Evolutionary conservation across 2,329 filamentous ascomycete species (phyloP).

Genomic region (Leptosphaerulina australis): DNA sequence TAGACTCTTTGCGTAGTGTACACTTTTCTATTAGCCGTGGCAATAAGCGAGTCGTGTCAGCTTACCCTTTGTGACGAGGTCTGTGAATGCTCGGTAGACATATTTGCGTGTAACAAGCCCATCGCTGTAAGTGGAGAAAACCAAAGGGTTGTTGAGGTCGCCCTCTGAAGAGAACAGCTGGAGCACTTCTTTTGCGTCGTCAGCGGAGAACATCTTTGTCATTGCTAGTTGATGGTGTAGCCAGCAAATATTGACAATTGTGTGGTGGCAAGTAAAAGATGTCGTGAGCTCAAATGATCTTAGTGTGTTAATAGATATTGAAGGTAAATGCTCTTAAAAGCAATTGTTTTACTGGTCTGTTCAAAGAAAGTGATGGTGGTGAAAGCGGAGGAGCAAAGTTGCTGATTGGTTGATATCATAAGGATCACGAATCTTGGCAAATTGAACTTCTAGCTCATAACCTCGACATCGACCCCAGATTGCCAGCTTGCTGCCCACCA

Average conservation of each 20-base stretch:
- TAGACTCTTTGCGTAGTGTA: slow-evolving; percentile 23
- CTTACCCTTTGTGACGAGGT: slow-evolving; percentile 25
- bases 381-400: slow-evolving; percentile 7
- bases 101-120: slow-evolving; percentile 36
- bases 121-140: slow-evolving; percentile 31
- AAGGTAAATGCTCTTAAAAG: too few species aligned
- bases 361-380: neutral
- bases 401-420: slow-evolving; percentile 18
- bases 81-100: slow-evolving; percentile 28
- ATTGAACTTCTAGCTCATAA: slow-evolving; percentile 12
- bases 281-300: too few species aligned
- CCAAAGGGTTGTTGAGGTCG: slow-evolving; percentile 22
- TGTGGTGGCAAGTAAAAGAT: neutral
- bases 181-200: slow-evolving; percentile 40
- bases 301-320: too few species aligned
- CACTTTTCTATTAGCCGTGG: slow-evolving; percentile 8
- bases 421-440: slow-evolving; percentile 21
- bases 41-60: neutral
- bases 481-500: slow-evolving; percentile 16
- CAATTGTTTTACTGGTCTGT: neutral
- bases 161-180: slow-evolving; percentile 27
- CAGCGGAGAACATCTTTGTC: slow-evolving; percentile 42
- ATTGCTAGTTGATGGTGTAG: neutral
- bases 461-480: slow-evolving; percentile 5
- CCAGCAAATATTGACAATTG: neutral